phyloP scores from a whole-genome alignment of 106 monocot species.

The Acorus calamus region DNA sequence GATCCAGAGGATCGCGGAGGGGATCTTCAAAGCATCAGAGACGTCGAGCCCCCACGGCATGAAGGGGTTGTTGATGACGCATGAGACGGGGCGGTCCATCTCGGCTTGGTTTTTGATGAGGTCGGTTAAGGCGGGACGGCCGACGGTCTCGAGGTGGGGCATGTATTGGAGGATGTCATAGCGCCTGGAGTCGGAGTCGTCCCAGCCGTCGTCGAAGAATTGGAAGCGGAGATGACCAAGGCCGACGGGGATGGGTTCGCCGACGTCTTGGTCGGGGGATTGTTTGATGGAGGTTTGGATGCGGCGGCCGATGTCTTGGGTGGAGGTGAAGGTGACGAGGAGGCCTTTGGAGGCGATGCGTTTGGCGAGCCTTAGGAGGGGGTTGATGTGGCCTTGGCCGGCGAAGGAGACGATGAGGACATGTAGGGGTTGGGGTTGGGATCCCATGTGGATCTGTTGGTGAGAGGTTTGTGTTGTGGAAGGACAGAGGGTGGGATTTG shows the following conservation, averaged over 20 bases:
- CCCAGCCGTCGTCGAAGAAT: constrained; percentile 41
- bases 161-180: constrained; percentile 13
- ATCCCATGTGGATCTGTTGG: no score
- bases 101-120: constrained; percentile 36
- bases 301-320: constrained; percentile 20
- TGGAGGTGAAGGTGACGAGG: constrained; percentile 60
- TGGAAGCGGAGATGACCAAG: constrained; percentile 57
- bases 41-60: constrained; percentile 68
- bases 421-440: constrained; percentile 5
- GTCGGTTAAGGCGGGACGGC: constrained; percentile 18
- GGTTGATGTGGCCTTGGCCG: constrained; percentile 72
- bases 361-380: constrained; percentile 59
- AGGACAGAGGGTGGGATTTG: no score
- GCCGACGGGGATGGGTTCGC: constrained; percentile 33
- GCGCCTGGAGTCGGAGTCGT: constrained; percentile 9
- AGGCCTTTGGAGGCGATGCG: constrained; percentile 57
- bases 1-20: constrained; percentile 62
- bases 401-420: constrained; percentile 60
- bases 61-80: constrained; percentile 60
- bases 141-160: constrained; percentile 15
- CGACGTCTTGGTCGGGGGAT: background rate
- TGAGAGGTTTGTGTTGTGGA: no score
- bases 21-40: constrained; percentile 36
- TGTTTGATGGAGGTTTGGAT: constrained; percentile 19
- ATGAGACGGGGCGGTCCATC: constrained; percentile 36